Evolutionary conservation across 768 basidiomycete species (phyloP).

Genomic region (Amanita molliuscula): DNA sequence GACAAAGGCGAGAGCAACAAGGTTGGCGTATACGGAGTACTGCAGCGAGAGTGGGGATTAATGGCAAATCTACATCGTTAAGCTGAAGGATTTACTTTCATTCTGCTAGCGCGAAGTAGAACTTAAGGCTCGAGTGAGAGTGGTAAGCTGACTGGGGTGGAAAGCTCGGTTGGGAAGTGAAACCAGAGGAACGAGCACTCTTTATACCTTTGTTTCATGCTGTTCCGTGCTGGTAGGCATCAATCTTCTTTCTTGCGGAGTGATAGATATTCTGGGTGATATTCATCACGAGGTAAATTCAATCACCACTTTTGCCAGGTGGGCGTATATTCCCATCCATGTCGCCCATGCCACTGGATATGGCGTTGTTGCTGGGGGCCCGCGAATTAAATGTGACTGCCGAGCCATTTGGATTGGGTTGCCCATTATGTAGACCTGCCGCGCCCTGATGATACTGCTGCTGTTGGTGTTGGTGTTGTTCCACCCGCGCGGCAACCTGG

Average conservation of each 20-base stretch:
- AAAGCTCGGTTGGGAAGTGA: no score
- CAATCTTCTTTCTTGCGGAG: no score
- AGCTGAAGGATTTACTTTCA: background rate
- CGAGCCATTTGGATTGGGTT: constrained; percentile 11
- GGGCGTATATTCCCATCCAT: constrained; percentile 63
- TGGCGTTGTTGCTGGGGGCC: constrained; percentile 38
- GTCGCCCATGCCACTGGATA: constrained; percentile 59
- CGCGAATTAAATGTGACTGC: constrained; percentile 13
- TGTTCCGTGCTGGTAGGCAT: no score
- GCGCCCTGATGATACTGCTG: constrained; percentile 22
- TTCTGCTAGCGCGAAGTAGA: background rate
- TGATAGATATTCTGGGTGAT: no score
- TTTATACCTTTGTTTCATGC: no score
- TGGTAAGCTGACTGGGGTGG: no score
- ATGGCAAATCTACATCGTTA: no score
- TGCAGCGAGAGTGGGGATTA: background rate
- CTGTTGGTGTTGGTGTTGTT: constrained; percentile 56
- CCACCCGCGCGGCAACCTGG: constrained; percentile 58
- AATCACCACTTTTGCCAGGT: constrained; percentile 67
- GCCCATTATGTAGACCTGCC: constrained; percentile 13
- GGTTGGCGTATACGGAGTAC: constrained; percentile 8
- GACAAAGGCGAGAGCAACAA: constrained; percentile 8
- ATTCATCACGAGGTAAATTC: no score
- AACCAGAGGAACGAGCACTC: no score
- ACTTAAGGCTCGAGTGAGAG: no score